Evolutionary conservation across 352 stramenopile species (phyloP), one percentile per base, ranked within the genome.

Genomic region (Achlya hypogyna): DNA sequence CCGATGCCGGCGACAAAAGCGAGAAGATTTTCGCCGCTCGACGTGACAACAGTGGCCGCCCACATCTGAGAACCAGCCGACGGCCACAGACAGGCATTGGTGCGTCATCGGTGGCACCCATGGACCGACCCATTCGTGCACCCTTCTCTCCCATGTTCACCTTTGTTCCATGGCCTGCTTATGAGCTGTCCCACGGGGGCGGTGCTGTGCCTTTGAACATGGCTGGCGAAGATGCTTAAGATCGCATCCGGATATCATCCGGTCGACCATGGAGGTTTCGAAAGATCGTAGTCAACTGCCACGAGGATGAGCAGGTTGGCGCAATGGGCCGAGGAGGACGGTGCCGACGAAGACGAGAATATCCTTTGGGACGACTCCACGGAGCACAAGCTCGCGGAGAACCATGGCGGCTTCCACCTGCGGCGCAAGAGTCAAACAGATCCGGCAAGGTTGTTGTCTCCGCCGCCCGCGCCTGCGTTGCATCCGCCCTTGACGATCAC

Each of bases 301-400:
- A 6, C 29, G 25, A 29, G 18, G 23, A 67, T 67, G 60, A 67
- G 60, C 43, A 51, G 23, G 16, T 58, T 67, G 29, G 28, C 60
- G 60, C 40, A 60, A 29, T 67, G 60, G 60, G 60, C 60, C 14
- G 60, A 67, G 60, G 47, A 56, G 5, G 60, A 67, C 42, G 60
- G 43, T 29, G 60, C 34, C 22, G 47, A 56, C 22, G 60, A 67
- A 35, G 60, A 67, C 60, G 60, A 67, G 28, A 67, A 67, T 38
- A 56, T 67, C 45, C 8, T 67, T 2, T 60, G 45, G 45, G 60
- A 67, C 27, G 60, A 67, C 4, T 56, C 45, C 8, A 67, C 60
- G 22, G 54, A 64, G 14, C 31, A 51, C 8, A 67, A 67, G 60
- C 25, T 67, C 5, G 60, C 47, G 12, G 60, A 67, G 43, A 67